phyloP scores from a whole-genome alignment of 2,329 filamentous ascomycete species.

The Ascochyta pisi region DNA sequence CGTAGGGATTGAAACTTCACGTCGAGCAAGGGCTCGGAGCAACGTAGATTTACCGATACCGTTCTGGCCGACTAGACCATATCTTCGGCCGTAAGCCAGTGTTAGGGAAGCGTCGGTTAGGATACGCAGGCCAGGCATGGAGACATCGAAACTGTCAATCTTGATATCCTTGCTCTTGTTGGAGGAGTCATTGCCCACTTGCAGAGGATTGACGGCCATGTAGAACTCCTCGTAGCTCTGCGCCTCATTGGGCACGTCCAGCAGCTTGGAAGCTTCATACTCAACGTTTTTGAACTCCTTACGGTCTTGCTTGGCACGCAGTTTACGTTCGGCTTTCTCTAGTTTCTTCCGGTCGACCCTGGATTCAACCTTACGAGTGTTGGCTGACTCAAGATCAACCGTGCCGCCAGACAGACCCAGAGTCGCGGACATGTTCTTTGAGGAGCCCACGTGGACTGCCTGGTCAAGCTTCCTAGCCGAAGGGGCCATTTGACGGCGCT shows the following conservation, averaged over 20 bases:
- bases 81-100: constrained; percentile 88
- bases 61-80: constrained; percentile 98
- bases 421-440: constrained; percentile 95
- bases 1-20: constrained; percentile 93
- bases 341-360: constrained; percentile 98
- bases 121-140: constrained; percentile 87
- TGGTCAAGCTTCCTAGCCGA: constrained; percentile 87
- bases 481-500: constrained; percentile 73
- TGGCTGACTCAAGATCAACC: constrained; percentile 93
- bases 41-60: constrained; percentile 91
- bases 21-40: constrained; percentile 84
- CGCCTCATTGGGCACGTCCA: constrained; percentile 80
- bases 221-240: constrained; percentile 99
- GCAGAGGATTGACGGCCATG: constrained; percentile 98
- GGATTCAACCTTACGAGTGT: constrained; percentile 92
- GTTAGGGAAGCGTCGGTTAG: constrained; percentile 89
- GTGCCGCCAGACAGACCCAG: constrained; percentile 82
- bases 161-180: constrained; percentile 98
- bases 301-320: constrained; percentile 97
- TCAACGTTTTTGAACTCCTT: constrained; percentile 98
- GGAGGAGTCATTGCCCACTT: constrained; percentile 73
- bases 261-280: constrained; percentile 90
- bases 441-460: constrained; percentile 90
- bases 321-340: constrained; percentile 97
- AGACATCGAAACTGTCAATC: constrained; percentile 92